Evolutionary conservation across 108 stramenopile genomes (phyloP), one percentile per base, ranked within the genome.

Genomic region (Nitzschia palea): DNA sequence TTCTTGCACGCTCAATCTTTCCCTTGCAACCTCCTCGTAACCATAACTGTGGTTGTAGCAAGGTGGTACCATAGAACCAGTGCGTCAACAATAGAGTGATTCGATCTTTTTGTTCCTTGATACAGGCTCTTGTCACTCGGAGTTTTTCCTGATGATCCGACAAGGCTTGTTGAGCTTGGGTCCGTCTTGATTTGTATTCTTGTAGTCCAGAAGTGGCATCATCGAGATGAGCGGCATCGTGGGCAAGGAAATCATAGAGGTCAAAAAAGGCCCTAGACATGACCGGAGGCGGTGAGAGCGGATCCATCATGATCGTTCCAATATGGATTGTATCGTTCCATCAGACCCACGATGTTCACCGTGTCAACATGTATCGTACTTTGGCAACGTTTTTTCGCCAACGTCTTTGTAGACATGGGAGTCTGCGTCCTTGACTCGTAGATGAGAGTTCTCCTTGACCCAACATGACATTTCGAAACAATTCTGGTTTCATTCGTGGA

Each of bases 51-150:
- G 67, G 67, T 37, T 68, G 67, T 29, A 57, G 32, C 2, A 68
- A 20, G 1, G 67, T 68, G 0, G 67, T 56, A 9, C 67, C 67
- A 23, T 57, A 68, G 55, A 68, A 68, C 67, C 67, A 68, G 52
- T 68, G 67, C 4, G 22, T 55, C 4, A 26, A 44, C 8, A 68
- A 40, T 4, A 68, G 55, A 1, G 42, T 27, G 22, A 68, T 68
- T 32, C 67, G 36, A 9, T 68, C 55, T 32, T 15, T 55, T 57
- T 68, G 55, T 35, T 68, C 67, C 67, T 55, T 68, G 67, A 68
- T 68, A 25, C 55, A 44, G 10, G 67, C 54, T 27, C 52, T 20
- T 1, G 36, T 54, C 17, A n/a, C 22, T 32, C 45, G 52, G 2
- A 65, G 34, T 14, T 54, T 34, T 23, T 65, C 37, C n/a, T 65